Percentiles rank a stretch among this genome's conserved stretches.
Evolutionary conservation across 352 stramenopile genomes (phyloP).

Genomic region (Phytophthora foliorum): DNA sequence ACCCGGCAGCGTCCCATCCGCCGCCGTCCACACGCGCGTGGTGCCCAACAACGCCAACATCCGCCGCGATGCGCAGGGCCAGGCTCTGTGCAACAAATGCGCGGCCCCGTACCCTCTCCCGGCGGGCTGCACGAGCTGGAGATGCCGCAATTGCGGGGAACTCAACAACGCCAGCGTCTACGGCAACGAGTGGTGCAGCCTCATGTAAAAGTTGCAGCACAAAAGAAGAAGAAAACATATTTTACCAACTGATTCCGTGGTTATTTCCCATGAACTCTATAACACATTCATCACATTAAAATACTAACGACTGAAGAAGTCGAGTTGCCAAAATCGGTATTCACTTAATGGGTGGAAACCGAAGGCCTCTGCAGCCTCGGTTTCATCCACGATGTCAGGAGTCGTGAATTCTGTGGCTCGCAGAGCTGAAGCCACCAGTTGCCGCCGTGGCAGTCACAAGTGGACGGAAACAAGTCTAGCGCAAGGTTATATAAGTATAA

Average conservation of each 20-base stretch:
- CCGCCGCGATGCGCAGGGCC: conserved; percentile 67
- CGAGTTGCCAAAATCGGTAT: conserved; percentile 38
- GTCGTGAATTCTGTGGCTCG: no score
- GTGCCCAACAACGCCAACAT: conserved; percentile 80
- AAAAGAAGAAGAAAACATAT: background rate
- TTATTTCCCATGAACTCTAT: conserved; percentile 53
- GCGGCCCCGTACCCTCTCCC: conserved; percentile 75
- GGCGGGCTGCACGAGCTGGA: conserved; percentile 74
- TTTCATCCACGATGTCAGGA: conserved; percentile 27
- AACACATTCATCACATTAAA: conserved; percentile 6
- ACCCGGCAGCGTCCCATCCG: conserved; percentile 16
- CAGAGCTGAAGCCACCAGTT: no score
- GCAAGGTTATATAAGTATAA: background rate
- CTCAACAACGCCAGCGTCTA: conserved; percentile 86
- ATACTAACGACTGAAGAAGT: conserved; percentile 17
- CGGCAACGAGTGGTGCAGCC: conserved; percentile 77
- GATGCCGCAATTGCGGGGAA: conserved; percentile 75
- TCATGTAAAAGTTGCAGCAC: conserved; percentile 43
- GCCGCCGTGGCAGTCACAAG: no score
- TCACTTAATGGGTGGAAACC: conserved; percentile 39
- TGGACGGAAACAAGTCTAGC: background rate
- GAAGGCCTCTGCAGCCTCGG: conserved; percentile 32
- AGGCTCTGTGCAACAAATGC: conserved; percentile 84
- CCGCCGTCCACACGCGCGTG: conserved; percentile 36
- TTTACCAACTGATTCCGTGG: background rate